These are phyloP conservation scores for Plasmodium billcollinsi DNA, from an alignment of 169 alveolate species.

Conservation along the genomic window DNA sequence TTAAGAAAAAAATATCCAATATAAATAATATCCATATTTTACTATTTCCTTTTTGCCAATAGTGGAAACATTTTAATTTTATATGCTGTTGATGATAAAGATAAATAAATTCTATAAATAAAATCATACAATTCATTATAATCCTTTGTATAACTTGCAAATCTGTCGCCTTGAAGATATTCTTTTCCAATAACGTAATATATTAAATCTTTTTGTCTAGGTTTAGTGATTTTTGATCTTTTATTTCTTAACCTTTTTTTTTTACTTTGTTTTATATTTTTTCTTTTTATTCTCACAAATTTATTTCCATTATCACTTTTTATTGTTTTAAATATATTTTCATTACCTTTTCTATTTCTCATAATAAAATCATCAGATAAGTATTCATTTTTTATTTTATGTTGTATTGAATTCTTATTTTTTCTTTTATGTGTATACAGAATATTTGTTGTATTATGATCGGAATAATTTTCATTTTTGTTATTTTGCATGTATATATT, in stretches of 20 bases:
- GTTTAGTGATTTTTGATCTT: not conserved
- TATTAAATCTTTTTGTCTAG: not conserved
- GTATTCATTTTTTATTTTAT: no score
- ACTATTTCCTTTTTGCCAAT: not conserved
- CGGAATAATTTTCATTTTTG: no score
- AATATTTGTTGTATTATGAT: no score
- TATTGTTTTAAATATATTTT: no score
- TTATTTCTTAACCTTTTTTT: not conserved
- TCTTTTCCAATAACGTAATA: slow-evolving; percentile 35
- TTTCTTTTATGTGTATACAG: no score
- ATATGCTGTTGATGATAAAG: slow-evolving; percentile 15
- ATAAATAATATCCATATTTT: no score
- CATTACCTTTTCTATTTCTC: no score
- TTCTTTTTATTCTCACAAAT: not conserved
- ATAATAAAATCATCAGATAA: no score
- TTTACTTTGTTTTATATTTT: not conserved
- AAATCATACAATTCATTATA: slow-evolving; percentile 26
- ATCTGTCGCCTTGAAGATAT: slow-evolving; percentile 10
- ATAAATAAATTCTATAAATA: slow-evolving; percentile 23
- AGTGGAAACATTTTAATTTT: slow-evolving; percentile 4
- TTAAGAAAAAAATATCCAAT: no score
- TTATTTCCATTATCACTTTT: not conserved
- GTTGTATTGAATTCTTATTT: no score
- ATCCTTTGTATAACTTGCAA: slow-evolving; percentile 9
- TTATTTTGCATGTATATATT: no score